Evolutionary conservation across 2,329 filamentous ascomycete genomes (phyloP), one percentile per base, ranked within the genome.

Genomic region (Plectosphaerella plurivora): DNA sequence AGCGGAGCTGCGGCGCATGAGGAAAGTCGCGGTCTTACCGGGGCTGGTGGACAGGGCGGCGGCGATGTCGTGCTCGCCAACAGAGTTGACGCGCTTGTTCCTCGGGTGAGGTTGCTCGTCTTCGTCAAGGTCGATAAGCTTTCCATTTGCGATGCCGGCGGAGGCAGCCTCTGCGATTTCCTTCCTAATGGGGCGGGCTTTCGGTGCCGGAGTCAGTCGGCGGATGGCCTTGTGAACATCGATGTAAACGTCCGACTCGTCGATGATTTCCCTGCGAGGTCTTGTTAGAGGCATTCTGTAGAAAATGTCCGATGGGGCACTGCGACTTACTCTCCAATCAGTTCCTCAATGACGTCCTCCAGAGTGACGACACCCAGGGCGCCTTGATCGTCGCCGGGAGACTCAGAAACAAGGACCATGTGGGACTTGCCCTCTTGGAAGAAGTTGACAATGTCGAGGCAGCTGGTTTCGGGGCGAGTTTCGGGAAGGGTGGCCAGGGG

Each of bases 401-500:
- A 79, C 63, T 96, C 89, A 0, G 93, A 97, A 9, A 97, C 94
- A 25, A 99, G 77, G 0, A 97, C 93, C 92, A 99, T 96, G 69
- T 99, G 94, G 2, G 92, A 96, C 69, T 99, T 99, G 62, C 94
- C 94, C 75, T 99, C 94, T 70, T 99, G 94, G 75, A 99, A 99
- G 71, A 97, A 99, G 73, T 99, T 99, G 73, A 99, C 91, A 63
- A 99, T 97, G 68, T 99, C 94, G 52, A 99, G 73, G 67, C 94
- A 99, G 73, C 92, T 97, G 0, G 94, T 99, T 66, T 97, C 91
- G 0, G 94, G 91, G 10, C 90, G 84, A 0, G 94, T 99, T 69
- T 99, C 94, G 2, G 95, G 94, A 7, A 99, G 82, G 1, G 94
- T 97, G 14, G 94, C 94, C 49, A 99, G 78, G 8, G 91, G 86